Percentiles rank a stretch among this genome's conserved stretches.
phyloP scores from a whole-genome alignment of 2,329 filamentous ascomycete genomes.

The Trichoderma sp. region DNA sequence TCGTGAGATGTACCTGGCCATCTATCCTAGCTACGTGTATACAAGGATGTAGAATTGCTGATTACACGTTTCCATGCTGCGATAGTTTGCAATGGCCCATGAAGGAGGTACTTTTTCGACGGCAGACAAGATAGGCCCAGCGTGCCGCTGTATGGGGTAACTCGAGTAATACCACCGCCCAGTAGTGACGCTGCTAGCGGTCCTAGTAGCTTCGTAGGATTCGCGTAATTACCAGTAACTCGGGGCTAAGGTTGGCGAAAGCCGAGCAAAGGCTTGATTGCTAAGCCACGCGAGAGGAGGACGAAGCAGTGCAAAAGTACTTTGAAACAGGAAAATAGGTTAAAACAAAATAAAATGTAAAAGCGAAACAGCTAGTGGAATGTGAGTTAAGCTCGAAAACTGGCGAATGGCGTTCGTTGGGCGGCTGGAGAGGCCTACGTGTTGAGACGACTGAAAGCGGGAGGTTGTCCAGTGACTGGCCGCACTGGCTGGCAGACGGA shows the following conservation, averaged over 20 bases:
- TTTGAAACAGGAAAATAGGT: not conserved
- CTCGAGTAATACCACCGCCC: not conserved
- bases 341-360: not conserved
- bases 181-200: not conserved
- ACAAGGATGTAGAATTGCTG: not conserved
- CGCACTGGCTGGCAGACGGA: not conserved
- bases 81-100: not conserved
- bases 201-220: not conserved
- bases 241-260: not conserved
- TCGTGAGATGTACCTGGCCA: not conserved
- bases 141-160: not conserved
- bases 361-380: not conserved
- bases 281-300: conserved; percentile 1
- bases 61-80: not conserved
- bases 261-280: conserved; percentile 8
- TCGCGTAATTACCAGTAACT: not conserved
- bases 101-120: not conserved
- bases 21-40: not conserved
- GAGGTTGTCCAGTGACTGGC: not conserved
- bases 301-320: not conserved
- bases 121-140: not conserved
- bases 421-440: not conserved
- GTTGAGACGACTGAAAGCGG: not conserved
- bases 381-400: not conserved
- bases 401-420: not conserved